Conservation (phyloP, 202 grass and related monocot species). For the Digitaria exilis region DNA sequence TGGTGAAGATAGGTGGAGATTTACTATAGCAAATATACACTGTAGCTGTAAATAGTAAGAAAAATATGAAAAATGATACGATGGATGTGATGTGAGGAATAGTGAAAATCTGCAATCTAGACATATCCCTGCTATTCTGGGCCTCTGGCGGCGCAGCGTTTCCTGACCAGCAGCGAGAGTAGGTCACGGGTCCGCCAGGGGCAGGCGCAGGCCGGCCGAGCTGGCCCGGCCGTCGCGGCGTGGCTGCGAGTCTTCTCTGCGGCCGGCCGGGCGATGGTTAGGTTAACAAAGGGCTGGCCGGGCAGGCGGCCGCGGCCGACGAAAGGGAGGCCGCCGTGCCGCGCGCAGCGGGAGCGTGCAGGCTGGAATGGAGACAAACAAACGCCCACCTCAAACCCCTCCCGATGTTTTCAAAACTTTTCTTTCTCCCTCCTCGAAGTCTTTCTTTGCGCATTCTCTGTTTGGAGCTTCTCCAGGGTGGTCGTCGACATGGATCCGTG, state of each 20-base stretch:
- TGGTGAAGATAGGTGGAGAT: no score
- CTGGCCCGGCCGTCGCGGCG: not conserved
- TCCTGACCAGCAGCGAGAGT: not conserved
- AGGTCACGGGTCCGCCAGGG: conserved; percentile 33
- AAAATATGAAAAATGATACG: no score
- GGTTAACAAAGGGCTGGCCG: conserved; percentile 1
- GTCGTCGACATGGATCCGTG: not conserved
- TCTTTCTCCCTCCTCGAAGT: not conserved
- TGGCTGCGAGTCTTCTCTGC: not conserved
- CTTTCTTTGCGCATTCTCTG: conserved; percentile 27
- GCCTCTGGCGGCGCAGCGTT: not conserved
- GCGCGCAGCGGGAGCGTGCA: conserved; percentile 46
- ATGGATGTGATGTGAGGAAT: no score
- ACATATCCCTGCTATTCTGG: no score
- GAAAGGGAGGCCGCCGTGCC: conserved; percentile 28
- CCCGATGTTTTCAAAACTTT: conserved; percentile 25
- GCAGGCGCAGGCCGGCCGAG: not conserved
- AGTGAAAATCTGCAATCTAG: no score
- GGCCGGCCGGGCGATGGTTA: conserved; percentile 6
- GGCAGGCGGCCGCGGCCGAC: not conserved
- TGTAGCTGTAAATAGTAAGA: no score
- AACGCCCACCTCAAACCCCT: conserved; percentile 9
- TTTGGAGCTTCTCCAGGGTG: not conserved
- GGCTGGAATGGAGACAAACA: conserved; percentile 36
- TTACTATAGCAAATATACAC: no score